Conservation (phyloP, 2,329 filamentous ascomycete genomes). For the Herpotrichia juniperi region DNA sequence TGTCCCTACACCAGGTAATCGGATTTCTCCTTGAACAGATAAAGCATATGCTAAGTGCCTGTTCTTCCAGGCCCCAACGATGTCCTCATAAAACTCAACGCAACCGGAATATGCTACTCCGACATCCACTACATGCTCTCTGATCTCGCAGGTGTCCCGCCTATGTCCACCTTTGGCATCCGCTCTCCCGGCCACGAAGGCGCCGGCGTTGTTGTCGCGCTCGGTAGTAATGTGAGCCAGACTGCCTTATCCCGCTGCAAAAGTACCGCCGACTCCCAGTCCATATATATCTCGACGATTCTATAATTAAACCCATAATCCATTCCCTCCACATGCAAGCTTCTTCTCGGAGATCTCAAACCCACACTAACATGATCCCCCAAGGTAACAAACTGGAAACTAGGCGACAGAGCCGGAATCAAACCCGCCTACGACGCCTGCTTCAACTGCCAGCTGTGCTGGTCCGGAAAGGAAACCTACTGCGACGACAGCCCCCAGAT, state of each 20-base stretch:
- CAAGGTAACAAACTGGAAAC: slow-evolving; percentile 56
- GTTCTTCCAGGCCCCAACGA: slow-evolving; percentile 53
- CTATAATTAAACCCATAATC: too few relatives aligned
- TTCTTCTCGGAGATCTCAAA: too few relatives aligned
- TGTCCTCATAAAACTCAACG: slow-evolving; percentile 59
- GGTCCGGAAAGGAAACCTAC: slow-evolving; percentile 30
- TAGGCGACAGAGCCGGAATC: slow-evolving; percentile 30
- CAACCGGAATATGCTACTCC: slow-evolving; percentile 60
- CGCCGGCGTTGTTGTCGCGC: slow-evolving; percentile 60
- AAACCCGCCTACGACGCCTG: slow-evolving; percentile 59
- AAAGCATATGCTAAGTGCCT: neutral
- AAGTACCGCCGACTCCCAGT: too few relatives aligned
- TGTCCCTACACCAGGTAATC: slow-evolving; percentile 50
- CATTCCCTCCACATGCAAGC: too few relatives aligned
- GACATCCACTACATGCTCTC: slow-evolving; percentile 63
- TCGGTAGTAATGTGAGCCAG: too few relatives aligned
- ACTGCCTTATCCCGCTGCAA: too few relatives aligned
- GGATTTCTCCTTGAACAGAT: neutral
- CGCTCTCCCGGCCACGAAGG: slow-evolving; percentile 60
- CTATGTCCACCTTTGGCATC: slow-evolving; percentile 44
- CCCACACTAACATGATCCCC: too few relatives aligned
- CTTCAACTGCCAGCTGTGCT: slow-evolving; percentile 57
- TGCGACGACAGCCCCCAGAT: slow-evolving; percentile 49
- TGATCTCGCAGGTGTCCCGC: slow-evolving; percentile 51
- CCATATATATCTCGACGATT: too few relatives aligned